These are phyloP conservation scores for Rhizopus delemar DNA, from an alignment of 371 early-diverging fungal species.

Conservation along the genomic window DNA sequence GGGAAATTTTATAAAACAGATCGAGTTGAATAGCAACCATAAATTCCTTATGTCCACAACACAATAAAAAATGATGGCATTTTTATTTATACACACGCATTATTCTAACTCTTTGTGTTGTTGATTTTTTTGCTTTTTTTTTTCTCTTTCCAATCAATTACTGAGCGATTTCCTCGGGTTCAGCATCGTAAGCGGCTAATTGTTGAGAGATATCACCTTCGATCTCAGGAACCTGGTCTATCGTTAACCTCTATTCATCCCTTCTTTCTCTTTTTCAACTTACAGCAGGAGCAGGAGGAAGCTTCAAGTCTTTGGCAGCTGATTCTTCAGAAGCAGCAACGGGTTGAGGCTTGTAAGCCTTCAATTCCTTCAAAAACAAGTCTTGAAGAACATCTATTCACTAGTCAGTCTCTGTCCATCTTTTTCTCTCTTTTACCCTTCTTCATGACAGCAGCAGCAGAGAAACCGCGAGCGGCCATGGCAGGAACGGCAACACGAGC, in stretches of 20 bases:
- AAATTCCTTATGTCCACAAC: no score
- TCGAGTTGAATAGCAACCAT: no score
- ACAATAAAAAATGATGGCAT: no score
- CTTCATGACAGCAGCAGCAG: conserved; percentile 44
- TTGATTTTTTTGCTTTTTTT: not conserved
- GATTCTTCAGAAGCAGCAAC: conserved; percentile 44
- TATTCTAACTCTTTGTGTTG: not conserved
- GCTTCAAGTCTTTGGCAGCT: conserved; percentile 54
- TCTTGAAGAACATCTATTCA: conserved; percentile 51
- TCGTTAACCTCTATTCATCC: not conserved
- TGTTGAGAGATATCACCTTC: conserved; percentile 48
- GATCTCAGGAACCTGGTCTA: conserved; percentile 40
- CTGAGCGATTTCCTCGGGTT: conserved; percentile 45
- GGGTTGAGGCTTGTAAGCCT: conserved; percentile 56
- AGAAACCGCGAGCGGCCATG: conserved; percentile 48
- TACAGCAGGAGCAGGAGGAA: conserved; percentile 53
- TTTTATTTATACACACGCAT: not conserved
- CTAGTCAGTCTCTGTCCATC: not conserved
- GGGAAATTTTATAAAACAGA: no score
- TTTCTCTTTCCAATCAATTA: conserved; percentile 20
- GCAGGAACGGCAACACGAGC: conserved; percentile 28
- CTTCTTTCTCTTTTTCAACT: conserved; percentile 4
- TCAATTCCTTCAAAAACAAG: conserved; percentile 54
- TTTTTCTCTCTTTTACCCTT: conserved; percentile 40
- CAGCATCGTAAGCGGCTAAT: conserved; percentile 50